Base-by-base conservation (phyloP, 305 asterid genomes). In the Coffea humblotiana region DNA sequence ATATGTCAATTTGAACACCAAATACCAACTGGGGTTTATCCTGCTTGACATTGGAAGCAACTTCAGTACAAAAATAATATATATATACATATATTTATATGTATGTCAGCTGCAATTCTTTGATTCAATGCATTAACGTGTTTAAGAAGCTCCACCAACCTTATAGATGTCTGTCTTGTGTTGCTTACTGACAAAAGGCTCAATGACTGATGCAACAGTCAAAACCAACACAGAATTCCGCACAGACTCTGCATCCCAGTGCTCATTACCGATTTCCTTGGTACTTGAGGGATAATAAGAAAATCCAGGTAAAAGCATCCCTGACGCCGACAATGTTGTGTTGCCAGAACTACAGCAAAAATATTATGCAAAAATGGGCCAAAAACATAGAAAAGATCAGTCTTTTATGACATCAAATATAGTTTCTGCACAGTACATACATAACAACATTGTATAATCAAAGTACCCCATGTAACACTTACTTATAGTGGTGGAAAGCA, bases 321-420 rank as follows among this genome's bases (percentile, higher is more conserved):
- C 99, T 29, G 99, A 95, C 18, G 99, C 98, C 60, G 99, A 95
- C 71, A 95, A 90, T 82, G 92, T 92, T 43, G 99, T 95, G 86
- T 89, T 89, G 76, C 99, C 99, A 85, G 95, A 90, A 88, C 99
- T 95, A 68, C 80, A 77, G 54, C 78, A 61, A 69, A 74, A 79
- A 23, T 68, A 72, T 19, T 78, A 45, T 25, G 2, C 37, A 51
- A 37, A 13, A 71, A 37, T 25, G 60, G 16, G 47, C 49, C 61
- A 65, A 63, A 58, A 74, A 32, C 77, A 47, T 76, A 70, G 48
- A 9, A 49, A 35, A 35, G 12, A 32, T 32, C 78, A 54, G 49
- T 54, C 60, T 43, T 8, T 32, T 32, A 25, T 32, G 11, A 66
- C 1, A 32, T 66, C 77, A 51, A 9, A 14, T 48, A 29, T 10